Base-by-base conservation (phyloP, 225 moss, liverwort and hornwort species). In the Sphagnum tenellum region DNA sequence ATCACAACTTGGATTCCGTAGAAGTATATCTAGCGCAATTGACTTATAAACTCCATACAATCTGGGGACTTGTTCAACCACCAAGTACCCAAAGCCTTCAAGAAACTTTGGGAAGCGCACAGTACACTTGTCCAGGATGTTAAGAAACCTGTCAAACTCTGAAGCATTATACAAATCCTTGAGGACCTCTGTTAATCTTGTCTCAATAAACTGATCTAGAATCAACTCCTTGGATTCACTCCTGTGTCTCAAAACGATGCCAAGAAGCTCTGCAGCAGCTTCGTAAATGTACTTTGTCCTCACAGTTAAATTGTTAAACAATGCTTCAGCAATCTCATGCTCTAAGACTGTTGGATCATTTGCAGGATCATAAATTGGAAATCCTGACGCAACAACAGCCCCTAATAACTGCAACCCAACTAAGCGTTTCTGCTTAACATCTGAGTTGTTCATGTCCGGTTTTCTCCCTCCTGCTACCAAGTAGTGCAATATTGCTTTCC, bases 241-340 rank as follows among this genome's bases (percentile, higher is more conserved):
- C 60, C 82, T 71, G 57, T 84, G 74, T 56, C 81, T 89, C 55
- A 89, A 66, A 5, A 77, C 71, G 62, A 91, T 86, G 29, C 94
- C 94, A 52, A 94, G 49, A 61, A 94, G 83, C 70, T 94, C 94
- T 47, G 85, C 94, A 63, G 94, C 81, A 65, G 94, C 91, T 81
- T 94, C 94, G 70, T 89, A 94, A 11, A 94, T 78, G 62, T 94
- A 85, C 71, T 94, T 94, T 1, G 78, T 73, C 62, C 70, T 84
- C 8, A 81, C 80, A 70, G 54, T 86, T 69, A 94, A 71, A 71
- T 86, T 94, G 72, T 87, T 85, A 66, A 94, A 78, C 61, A 94
- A 70, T 48, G 82, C 87, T 67, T 86, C 78, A 71, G 80, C 86
- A 5, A 94, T 66, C 47, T 82, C 71, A 64, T 80, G 87, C 69